Evolutionary conservation across 257 asterid genomes (phyloP).

Genomic region (Capsicum baccatum): DNA sequence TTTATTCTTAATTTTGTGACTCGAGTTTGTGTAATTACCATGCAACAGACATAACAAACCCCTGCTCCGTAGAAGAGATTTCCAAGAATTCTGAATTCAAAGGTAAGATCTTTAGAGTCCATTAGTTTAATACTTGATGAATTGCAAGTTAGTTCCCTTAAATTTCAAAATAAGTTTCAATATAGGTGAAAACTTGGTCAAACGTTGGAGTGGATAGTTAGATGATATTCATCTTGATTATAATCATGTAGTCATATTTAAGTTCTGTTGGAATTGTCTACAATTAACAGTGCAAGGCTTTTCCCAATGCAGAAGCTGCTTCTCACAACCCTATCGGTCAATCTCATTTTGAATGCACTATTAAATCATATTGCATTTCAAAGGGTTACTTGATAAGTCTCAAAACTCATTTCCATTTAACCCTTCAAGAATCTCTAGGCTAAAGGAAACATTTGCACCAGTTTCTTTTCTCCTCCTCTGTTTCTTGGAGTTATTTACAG

Average conservation of each 20-base stretch:
- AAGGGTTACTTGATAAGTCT: slow-evolving; percentile 25
- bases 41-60: background rate
- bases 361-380: background rate
- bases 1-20: background rate
- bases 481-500: background rate
- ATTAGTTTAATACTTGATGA: background rate
- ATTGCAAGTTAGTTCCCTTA: background rate
- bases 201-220: background rate
- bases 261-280: slow-evolving; percentile 1
- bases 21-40: background rate
- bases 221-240: background rate
- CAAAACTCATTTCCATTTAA: background rate
- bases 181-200: background rate
- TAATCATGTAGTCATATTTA: background rate
- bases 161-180: background rate
- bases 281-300: background rate
- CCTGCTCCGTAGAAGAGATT: slow-evolving; percentile 4
- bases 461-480: background rate
- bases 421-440: slow-evolving; percentile 4
- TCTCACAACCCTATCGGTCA: background rate
- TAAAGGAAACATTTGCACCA: slow-evolving; percentile 17
- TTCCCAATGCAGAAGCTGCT: slow-evolving; percentile 19
- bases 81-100: background rate
- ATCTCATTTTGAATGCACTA: slow-evolving; percentile 4
- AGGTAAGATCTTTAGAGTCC: slow-evolving; percentile 15